Evolutionary conservation across 2,329 filamentous ascomycete genomes (phyloP).

Genomic region (Whalleya microplaca): DNA sequence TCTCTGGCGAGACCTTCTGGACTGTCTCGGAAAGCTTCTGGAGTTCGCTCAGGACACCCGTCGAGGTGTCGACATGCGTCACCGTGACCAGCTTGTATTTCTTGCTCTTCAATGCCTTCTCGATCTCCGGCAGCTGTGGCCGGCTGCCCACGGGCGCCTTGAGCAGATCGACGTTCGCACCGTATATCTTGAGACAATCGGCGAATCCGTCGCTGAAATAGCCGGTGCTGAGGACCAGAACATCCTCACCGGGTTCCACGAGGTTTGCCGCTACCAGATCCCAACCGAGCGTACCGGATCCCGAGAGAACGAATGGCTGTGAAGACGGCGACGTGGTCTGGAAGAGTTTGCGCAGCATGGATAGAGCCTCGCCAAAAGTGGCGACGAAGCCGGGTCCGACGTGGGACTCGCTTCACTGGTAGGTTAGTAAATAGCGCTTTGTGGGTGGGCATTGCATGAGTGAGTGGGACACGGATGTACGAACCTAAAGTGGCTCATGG

Average conservation of each 20-base stretch:
- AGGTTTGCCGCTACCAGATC: slow-evolving; percentile 95
- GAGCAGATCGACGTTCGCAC: slow-evolving; percentile 85
- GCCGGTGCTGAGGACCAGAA: slow-evolving; percentile 89
- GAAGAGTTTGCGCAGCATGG: slow-evolving; percentile 90
- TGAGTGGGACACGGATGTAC: slow-evolving; percentile 36
- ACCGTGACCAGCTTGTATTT: slow-evolving; percentile 93
- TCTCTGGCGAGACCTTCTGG: slow-evolving; percentile 85
- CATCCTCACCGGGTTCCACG: slow-evolving; percentile 85
- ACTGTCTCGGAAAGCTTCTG: slow-evolving; percentile 83
- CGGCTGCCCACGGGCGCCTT: slow-evolving; percentile 87
- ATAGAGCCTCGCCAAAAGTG: slow-evolving; percentile 86
- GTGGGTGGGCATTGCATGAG: not conserved
- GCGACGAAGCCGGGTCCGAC: slow-evolving; percentile 88
- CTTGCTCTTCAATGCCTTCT: slow-evolving; percentile 86
- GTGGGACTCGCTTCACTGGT: slow-evolving; percentile 77
- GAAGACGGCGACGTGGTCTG: slow-evolving; percentile 80
- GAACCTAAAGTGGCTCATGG: slow-evolving; percentile 93
- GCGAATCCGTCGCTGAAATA: slow-evolving; percentile 97
- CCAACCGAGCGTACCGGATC: slow-evolving; percentile 95
- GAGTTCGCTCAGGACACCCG: slow-evolving; percentile 90
- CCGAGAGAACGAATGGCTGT: slow-evolving; percentile 91
- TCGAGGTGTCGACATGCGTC: slow-evolving; percentile 97
- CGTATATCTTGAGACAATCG: slow-evolving; percentile 89
- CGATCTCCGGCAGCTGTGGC: slow-evolving; percentile 84
- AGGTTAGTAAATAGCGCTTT: slow-evolving; percentile 1